These are phyloP conservation scores for Fusarium piperis DNA, from an alignment of 2,329 filamentous ascomycete genomes.

Conservation along the genomic window DNA sequence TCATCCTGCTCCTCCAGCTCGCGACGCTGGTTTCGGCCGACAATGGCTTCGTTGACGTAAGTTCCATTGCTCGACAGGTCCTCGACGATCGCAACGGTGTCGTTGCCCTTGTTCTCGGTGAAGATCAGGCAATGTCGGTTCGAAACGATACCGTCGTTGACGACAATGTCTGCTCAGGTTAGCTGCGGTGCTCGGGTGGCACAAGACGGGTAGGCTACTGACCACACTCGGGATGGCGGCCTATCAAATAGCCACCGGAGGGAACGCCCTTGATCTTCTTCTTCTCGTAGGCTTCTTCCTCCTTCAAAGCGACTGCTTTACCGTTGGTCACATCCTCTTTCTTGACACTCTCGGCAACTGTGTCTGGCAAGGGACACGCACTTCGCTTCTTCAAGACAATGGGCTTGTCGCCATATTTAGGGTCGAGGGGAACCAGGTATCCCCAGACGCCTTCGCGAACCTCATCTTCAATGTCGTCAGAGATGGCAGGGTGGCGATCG, in stretches of 20 bases:
- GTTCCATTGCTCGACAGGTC: conserved; percentile 97
- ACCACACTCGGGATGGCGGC: conserved; percentile 94
- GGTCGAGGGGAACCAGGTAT: conserved; percentile 85
- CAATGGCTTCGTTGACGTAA: conserved; percentile 89
- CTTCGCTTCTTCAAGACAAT: conserved; percentile 78
- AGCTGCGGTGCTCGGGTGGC: neutral
- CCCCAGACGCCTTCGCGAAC: conserved; percentile 91
- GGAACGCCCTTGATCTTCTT: conserved; percentile 70
- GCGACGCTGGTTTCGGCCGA: conserved; percentile 91
- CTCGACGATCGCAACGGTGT: conserved; percentile 80
- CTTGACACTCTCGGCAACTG: conserved; percentile 49
- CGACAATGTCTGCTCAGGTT: conserved; percentile 66
- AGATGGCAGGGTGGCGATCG: conserved; percentile 75
- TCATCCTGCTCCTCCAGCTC: conserved; percentile 92
- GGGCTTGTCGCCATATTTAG: conserved; percentile 71
- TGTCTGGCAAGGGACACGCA: conserved; percentile 71
- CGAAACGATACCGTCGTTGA: conserved; percentile 83
- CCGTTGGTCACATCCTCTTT: conserved; percentile 52
- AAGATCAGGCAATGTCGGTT: conserved; percentile 84
- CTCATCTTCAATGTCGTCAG: conserved; percentile 87
- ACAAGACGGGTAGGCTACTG: conserved; percentile 48
- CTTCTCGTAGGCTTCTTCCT: conserved; percentile 69
- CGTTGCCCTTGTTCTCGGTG: conserved; percentile 65
- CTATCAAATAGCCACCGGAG: conserved; percentile 88
- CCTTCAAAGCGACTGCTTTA: conserved; percentile 60